Conservation (phyloP, 192 early-diverging fungal genomes). For the Linnemannia zychae region DNA sequence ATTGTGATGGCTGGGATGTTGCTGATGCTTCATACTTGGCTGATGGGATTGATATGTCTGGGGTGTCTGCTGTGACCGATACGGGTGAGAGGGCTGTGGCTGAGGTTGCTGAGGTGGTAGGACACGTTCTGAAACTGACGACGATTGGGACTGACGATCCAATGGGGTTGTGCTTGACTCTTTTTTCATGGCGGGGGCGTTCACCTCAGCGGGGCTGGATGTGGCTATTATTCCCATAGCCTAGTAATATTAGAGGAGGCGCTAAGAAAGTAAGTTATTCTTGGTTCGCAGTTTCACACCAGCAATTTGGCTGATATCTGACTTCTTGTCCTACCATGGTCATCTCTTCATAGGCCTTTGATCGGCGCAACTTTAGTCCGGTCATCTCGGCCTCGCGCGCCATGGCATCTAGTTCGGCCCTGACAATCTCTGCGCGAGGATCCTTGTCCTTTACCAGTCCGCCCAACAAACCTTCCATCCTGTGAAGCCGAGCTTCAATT, state of each 20-base stretch:
- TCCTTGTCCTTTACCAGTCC: constrained; percentile 68
- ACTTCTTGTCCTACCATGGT: constrained; percentile 17
- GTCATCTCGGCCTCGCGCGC: constrained; percentile 56
- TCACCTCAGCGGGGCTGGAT: background rate
- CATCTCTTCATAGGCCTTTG: constrained; percentile 53
- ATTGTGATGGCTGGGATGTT: background rate
- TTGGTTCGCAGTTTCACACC: background rate
- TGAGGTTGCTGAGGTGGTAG: background rate
- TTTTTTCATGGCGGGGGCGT: background rate
- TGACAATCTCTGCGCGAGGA: constrained; percentile 57
- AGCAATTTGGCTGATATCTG: background rate
- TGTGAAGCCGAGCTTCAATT: constrained; percentile 81
- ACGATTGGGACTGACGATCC: background rate
- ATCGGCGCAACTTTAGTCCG: constrained; percentile 50
- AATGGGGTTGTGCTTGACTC: background rate
- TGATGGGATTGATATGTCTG: background rate
- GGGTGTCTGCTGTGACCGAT: background rate
- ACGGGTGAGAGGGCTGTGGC: background rate
- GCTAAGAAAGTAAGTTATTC: background rate
- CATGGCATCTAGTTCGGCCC: constrained; percentile 59
- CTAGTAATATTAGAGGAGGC: background rate
- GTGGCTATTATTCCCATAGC: constrained; percentile 7
- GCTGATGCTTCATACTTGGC: background rate
- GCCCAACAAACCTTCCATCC: constrained; percentile 75
- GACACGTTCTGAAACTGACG: background rate